Evolutionary conservation across 2,329 filamentous ascomycete genomes (phyloP), one percentile per base, ranked within the genome.

Genomic region (Coniella vitis): DNA sequence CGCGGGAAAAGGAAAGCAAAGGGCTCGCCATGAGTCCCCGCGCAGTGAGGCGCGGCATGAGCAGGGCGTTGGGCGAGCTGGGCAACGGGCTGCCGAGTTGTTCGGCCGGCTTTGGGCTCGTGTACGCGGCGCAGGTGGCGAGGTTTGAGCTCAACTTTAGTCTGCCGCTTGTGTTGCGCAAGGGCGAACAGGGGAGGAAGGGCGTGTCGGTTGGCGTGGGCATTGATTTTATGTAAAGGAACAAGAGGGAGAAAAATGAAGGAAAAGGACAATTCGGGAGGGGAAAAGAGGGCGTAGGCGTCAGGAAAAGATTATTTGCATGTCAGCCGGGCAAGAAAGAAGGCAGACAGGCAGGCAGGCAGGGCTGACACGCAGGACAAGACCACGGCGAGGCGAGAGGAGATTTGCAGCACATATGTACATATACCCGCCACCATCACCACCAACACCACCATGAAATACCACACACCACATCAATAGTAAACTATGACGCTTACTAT

Each of bases 101-200:
- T 31, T 86, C 91, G 2, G 91, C 89, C 1, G 93, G 93, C 21
- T 69, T 96, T 12, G 93, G 93, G 0, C 71, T 98, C 19, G 90
- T 98, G 1, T 98, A 98, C 64, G 93, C 90, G 3, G 91, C 97
- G 61, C 90, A 90, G 0, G 85, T 91, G 17, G 93, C 93, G 10
- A 74, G 93, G 48, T 96, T 98, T 56, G 93, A 98, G 71, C 73
- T 98, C 57, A 98, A 98, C 68, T 95, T 98, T 64, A 90, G 87
- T 59, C 66, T 98, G 57, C 93, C 93, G 1, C 65, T 98, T 51
- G 84, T 91, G 16, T 66, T 89, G 60, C 78, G 93, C 51, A 84
- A 78, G 55, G 90, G 89, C 32, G 93, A 98, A 69, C 84, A 93
- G 58, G 84, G 82, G 14, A 81, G 91, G 48, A 98, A 98, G 70